Evolutionary conservation across 768 basidiomycete genomes (phyloP), one percentile per base, ranked within the genome.

Genomic region (Mrakia frigida): DNA sequence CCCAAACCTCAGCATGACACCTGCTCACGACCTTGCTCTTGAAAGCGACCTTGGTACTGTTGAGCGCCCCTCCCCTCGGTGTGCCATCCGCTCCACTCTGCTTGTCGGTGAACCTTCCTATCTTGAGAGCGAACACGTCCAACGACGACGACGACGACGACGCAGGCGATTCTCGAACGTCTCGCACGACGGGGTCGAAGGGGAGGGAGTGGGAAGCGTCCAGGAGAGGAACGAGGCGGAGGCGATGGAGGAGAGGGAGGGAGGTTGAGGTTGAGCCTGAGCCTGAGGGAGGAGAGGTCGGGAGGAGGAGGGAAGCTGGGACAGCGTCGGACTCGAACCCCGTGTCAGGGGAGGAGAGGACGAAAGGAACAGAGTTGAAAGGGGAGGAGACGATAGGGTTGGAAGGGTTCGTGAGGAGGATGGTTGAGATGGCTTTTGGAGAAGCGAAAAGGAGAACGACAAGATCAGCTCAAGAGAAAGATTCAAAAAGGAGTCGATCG

Each of bases 1-100:
- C 87, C 93, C 94, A 97, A 46, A 98, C 90, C 86, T 98, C 96
- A 0, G 96, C 96, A 82, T 98, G 96, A 0, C 91, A 90, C 53
- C 96, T 87, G 56, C 91, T 92, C 81, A 98, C 95, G 83, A 98
- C 96, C 84, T 98, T 98, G 83, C 88, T 90, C 84, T 92, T 91
- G 87, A 98, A 98, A 0, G 94, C 94, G 68, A 98, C 89, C 82
- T 94, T 94, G 84, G 89, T 90, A 50, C 90, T 88, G 67, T 88
- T 89, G 46, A 82, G 41, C 70, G 82, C 81, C 5, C 83, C 83
- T 16, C 83, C 83, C 18, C 83, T 81, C n/a, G 83, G 83, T 21
- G 82, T 81, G 16, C 81, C 80, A 59, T 78, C 75, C 28, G 63
- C 43, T 13, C 74, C 70, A 25, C 25, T 78, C 79, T 28, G 77